Conservation (phyloP, 208 protist genomes). For the Acanthamoeba lenticulata region DNA sequence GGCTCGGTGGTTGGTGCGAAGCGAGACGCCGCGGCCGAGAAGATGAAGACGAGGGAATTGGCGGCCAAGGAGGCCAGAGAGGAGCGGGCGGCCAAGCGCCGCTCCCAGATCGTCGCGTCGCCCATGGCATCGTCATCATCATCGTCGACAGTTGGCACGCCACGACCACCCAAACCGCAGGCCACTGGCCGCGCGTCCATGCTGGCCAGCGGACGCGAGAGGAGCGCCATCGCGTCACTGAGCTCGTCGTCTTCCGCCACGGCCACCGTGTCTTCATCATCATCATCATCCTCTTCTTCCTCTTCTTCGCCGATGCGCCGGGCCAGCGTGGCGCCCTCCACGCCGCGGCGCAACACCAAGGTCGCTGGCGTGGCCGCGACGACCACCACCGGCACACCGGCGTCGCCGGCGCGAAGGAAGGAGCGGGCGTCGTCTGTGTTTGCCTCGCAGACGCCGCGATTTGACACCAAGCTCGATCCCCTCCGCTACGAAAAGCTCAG, state of each 20-base stretch:
- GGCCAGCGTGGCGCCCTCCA: slow-evolving; percentile 9
- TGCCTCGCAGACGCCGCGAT: background rate
- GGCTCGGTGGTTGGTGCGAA: background rate
- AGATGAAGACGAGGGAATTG: too few relatives aligned
- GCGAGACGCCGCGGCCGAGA: background rate
- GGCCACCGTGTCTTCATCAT: too few relatives aligned
- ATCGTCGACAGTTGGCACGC: background rate
- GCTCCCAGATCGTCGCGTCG: background rate
- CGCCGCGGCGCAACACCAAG: background rate
- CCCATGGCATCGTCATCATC: too few relatives aligned
- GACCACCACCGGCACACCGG: background rate
- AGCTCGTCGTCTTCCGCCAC: background rate
- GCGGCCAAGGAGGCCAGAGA: background rate
- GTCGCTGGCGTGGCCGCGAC: background rate
- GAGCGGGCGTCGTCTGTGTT: background rate
- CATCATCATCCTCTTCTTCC: background rate
- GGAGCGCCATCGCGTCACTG: background rate
- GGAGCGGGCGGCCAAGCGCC: background rate
- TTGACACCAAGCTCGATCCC: slow-evolving; percentile 44
- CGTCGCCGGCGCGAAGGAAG: background rate
- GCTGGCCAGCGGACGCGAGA: slow-evolving; percentile 1
- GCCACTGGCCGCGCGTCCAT: background rate
- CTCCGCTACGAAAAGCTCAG: slow-evolving; percentile 55
- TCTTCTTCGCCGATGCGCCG: background rate
- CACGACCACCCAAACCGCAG: background rate